Base-by-base conservation (phyloP, 306 rosid species). In the Morella rubra region DNA sequence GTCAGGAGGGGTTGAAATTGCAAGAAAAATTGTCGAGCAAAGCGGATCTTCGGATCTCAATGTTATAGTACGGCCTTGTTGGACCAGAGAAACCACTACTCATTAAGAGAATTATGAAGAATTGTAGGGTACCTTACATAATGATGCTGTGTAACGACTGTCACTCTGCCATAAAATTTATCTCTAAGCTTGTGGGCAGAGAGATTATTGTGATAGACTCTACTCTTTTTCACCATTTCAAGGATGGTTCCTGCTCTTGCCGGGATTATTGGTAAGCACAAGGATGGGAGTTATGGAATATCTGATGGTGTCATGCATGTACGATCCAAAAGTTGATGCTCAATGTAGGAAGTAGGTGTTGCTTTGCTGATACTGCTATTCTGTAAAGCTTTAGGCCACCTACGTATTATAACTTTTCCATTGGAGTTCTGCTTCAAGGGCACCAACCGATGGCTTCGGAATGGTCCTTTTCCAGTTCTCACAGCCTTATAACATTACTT, bases 201-300 rank as follows among this genome's bases (percentile, higher is more conserved):
- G 92, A 93, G 84, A 93, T 91, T 75, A 81, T 90, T 75, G 87
- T 91, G 60, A 90, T 97, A 85, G 96, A 93, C 62, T 83, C 86
- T 41, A 90, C 92, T 9, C 91, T 93, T 50, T 90, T 93, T 84
- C 98, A 88, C 86, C 97, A 93, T 87, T 93, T 93, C 82, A 88
- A 87, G 81, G 69, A 87, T 66, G 98, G 96, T 75, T 78, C 77
- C 12, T 93, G 97, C 73, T 93, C 98, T 55, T 93, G 97, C 83
- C 88, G 74, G 80, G 96, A 91, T 66, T 93, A 90, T 74, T 90
- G 98, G 96, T 91, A 91, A 85, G 78, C 58, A 74, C 78, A 78
- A 70, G 56, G 49, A 20, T 70, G 56, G 68, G 32, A 16, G 74
- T 72, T 13, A 13, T 58, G 73, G 50, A 66, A 67, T 71, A 71